Evolutionary conservation across 257 asterid species (phyloP), one percentile per base, ranked within the genome.

Genomic region (Coffea canephora): DNA sequence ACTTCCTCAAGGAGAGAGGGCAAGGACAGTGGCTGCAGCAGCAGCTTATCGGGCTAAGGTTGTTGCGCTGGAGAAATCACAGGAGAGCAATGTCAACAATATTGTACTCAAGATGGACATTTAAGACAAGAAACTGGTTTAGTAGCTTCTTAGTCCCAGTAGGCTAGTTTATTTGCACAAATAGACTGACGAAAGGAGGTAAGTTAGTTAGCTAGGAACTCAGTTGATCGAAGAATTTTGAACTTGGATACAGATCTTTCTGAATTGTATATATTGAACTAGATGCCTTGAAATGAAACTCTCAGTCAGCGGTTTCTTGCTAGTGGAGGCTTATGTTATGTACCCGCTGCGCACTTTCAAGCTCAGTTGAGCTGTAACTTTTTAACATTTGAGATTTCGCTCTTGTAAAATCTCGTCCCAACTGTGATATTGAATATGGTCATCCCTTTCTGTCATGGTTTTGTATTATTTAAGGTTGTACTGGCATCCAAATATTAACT

Each of bases 21-120:
- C 81, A 19, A 87, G 84, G 82, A 81, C 87, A 0, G 81, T 79
- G 27, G 27, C 27, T 8, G 86, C 89, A 1, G 86, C 89, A 19
- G 89, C 89, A 18, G 90, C 90, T 50, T 83, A 88, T 78, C 80
- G 85, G 78, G 88, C 89, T 76, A 87, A 89, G 79, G 91, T 88
- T 71, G 89, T 88, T 54, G 81, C 89, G 0, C 71, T 87, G 65
- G 92, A 85, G 41, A 82, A 86, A 75, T 81, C 89, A 55, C 83
- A 73, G 0, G 85, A 76, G 0, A 68, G 84, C 71, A 81, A 78
- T 69, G 78, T 70, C n/a, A 78, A 77, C 77, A 87, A 85, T 69
- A 73, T 91, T 72, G 83, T 86, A 39, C 74, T 91, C 72, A 84
- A 81, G 82, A 87, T 88, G 91, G 84, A 85, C 64, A 81, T 83